These are phyloP conservation scores for Fragaria iinumae DNA, from an alignment of 306 rosid genomes.

Conservation along the genomic window DNA sequence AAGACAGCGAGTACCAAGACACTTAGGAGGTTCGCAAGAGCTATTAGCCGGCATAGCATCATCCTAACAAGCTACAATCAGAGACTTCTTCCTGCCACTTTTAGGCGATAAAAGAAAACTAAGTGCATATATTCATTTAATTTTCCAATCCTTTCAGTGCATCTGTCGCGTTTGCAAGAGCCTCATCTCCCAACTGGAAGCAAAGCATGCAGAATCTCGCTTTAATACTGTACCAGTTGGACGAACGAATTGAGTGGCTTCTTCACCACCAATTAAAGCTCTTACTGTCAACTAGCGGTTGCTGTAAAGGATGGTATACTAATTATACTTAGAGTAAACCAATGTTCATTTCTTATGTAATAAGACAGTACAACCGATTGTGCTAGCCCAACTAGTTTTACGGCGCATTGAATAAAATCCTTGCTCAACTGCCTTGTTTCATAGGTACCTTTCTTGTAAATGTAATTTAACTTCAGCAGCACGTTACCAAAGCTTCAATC, in stretches of 20 bases:
- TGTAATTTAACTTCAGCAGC: not conserved
- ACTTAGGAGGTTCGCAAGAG: conserved; percentile 52
- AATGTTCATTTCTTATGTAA: not conserved
- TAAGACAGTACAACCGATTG: not conserved
- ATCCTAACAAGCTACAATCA: conserved; percentile 33
- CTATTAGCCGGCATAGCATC: conserved; percentile 57
- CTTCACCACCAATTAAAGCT: not conserved
- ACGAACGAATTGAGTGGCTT: not conserved
- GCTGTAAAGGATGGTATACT: not conserved
- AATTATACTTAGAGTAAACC: not conserved
- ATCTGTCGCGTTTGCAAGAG: not conserved
- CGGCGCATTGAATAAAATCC: not conserved
- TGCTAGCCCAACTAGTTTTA: conserved; percentile 3
- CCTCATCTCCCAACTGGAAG: conserved; percentile 9
- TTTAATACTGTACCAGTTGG: not conserved
- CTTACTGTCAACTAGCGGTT: not conserved
- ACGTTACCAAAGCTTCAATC: not conserved
- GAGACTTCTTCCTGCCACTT: not conserved
- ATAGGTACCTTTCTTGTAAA: not conserved
- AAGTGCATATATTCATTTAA: not conserved
- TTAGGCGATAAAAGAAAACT: not conserved
- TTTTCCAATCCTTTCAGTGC: not conserved
- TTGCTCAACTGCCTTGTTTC: not conserved
- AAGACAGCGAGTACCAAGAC: conserved; percentile 62
- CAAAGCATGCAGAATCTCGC: not conserved